These are phyloP conservation scores for Penicillium herquei DNA, from an alignment of 495 filamentous ascomycete genomes.

Conservation along the genomic window DNA sequence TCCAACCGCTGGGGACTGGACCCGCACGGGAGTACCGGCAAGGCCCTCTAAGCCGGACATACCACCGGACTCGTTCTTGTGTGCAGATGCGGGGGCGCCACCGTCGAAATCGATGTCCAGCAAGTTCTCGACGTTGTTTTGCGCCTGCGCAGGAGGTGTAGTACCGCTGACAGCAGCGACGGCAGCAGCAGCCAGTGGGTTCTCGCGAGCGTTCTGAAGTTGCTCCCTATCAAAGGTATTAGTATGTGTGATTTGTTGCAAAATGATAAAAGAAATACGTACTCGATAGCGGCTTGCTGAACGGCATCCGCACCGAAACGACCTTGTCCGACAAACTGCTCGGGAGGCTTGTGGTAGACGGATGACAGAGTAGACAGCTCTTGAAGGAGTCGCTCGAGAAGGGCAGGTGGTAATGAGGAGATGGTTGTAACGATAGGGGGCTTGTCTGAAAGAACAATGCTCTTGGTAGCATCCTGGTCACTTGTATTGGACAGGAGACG, in stretches of 20 bases:
- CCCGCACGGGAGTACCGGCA: conserved; percentile 77
- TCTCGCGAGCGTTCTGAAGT: conserved; percentile 85
- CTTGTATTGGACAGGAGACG: conserved; percentile 80
- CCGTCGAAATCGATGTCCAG: conserved; percentile 99
- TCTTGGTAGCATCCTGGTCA: conserved; percentile 82
- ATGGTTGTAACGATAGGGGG: conserved; percentile 93
- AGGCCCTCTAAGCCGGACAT: conserved; percentile 70
- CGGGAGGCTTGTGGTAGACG: conserved; percentile 98
- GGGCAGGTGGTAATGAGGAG: conserved; percentile 73
- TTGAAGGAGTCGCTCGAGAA: conserved; percentile 81
- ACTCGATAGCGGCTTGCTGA: conserved; percentile 91
- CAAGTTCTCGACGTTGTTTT: conserved; percentile 88
- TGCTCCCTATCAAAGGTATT: conserved; percentile 59
- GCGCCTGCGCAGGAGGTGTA: conserved; percentile 46
- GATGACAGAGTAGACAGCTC: conserved; percentile 96
- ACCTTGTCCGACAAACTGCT: conserved; percentile 93
- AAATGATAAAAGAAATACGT: conserved; percentile 18
- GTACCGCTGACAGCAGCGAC: conserved; percentile 63
- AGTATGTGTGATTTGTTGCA: background rate
- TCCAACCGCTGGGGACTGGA: conserved; percentile 57
- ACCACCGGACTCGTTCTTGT: conserved; percentile 62
- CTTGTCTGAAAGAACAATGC: conserved; percentile 89
- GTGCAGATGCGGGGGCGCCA: conserved; percentile 81
- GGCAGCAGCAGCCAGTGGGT: conserved; percentile 85
- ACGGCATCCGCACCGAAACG: conserved; percentile 92